Base-by-base conservation (phyloP, 2,329 filamentous ascomycete species). In the Aspergillus transmontanensis region DNA sequence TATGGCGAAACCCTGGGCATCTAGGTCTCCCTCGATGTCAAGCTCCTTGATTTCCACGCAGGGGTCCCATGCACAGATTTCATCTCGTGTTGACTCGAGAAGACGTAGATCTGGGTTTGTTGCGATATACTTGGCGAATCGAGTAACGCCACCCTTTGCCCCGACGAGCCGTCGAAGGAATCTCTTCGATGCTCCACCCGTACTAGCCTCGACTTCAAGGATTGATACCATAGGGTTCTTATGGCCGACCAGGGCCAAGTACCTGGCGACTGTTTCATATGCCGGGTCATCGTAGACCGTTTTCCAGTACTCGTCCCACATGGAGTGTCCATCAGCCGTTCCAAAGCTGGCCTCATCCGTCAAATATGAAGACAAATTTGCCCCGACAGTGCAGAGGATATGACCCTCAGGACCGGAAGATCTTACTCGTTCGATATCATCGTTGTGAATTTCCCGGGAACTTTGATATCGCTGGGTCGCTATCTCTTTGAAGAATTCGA, bases 171-270 rank as follows among this genome's bases (percentile, higher is more conserved):
- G 2, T 4, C 63, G 41, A 1, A 73, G 48, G 19, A 70, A 61
- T 19, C 51, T 34, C 4, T 45, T 53, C 6, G 66, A 64, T 19
- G 64, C 45, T 9, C 60, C 56, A 1, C 67, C 68, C 23, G 60
- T 59, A n/a, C 68, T 62, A 21, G 66, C 64, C 19, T 66, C 65
- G 23, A 73, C 43, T 34, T 73, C 69, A 4, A 74, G 61, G 10
- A 73, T 68, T 12, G 70, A 70, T 1, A 69, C 61, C 16, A 64
- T 65, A 19, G 72, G 72, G 26, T 72, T 65, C 11, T 68, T 69
- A 34, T 71, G 60, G 21, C 66, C 57, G n/a, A 73, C 23, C 6
- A 71, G 14, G 2, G 57, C 48, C 4, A 73, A 21, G 23, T 72
- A 71, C 7, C 41, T 54, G 19, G 57, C 30, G 6, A 64, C 59